These are phyloP conservation scores for Penicillium sp. DNA, from an alignment of 2,329 filamentous ascomycete species.

Conservation along the genomic window DNA sequence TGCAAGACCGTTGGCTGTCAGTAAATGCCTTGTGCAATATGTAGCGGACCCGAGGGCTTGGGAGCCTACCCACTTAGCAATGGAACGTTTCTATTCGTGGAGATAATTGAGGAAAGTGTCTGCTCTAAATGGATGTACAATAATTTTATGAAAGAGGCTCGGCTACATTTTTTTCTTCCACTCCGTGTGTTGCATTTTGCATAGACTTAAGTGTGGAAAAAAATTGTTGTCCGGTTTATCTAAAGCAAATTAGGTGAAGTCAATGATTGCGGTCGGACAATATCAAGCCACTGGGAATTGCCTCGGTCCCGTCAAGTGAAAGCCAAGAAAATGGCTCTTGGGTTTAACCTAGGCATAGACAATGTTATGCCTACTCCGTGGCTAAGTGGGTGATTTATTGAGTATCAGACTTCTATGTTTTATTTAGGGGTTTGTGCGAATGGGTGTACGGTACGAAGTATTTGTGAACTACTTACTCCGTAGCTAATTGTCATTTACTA, in stretches of 20 bases:
- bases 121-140: background rate
- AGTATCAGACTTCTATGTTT: no score
- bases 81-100: background rate
- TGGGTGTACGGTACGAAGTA: no score
- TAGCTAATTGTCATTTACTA: no score
- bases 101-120: background rate
- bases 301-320: background rate
- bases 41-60: background rate
- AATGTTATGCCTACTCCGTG: background rate
- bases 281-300: background rate
- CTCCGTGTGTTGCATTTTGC: background rate
- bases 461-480: no score
- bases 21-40: background rate
- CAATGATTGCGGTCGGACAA: background rate
- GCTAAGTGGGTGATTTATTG: no score
- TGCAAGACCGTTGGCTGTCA: slow-evolving; percentile 1
- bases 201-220: background rate
- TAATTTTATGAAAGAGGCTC: background rate
- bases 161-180: background rate
- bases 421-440: no score
- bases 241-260: background rate
- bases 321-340: background rate
- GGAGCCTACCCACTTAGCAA: background rate
- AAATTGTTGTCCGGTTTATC: background rate
- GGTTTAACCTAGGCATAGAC: background rate